Evolutionary conservation across 495 filamentous ascomycete genomes (phyloP), one percentile per base, ranked within the genome.

Genomic region (Pyrenula massariospora): DNA sequence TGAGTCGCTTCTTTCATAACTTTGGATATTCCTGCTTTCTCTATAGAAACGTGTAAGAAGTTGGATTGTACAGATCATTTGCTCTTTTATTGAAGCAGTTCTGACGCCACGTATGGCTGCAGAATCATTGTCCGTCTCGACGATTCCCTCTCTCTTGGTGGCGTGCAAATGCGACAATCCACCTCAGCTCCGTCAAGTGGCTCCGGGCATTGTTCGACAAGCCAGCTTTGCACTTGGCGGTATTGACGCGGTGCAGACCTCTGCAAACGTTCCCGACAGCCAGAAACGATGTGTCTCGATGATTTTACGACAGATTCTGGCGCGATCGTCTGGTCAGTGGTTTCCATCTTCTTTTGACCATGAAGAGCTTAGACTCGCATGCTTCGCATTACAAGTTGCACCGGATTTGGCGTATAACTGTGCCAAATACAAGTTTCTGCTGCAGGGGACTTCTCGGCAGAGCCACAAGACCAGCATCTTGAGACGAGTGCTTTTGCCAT

Each of bases 101-200:
- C 15, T 48, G 55, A 47, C 53, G 50, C 56, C 55, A 48, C 20
- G 25, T 62, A 48, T 56, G 25, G 22, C 12, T 59, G 63, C 64
- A 95, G 90, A 85, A 68, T 83, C 79, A 10, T 75, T 93, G 58
- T 73, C 76, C 54, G 83, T 82, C 58, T 79, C 83, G 15, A 72
- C 76, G 21, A 69, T 93, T 22, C 89, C 90, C 8, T 83, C 83
- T 57, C 71, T 90, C 49, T 77, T 94, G 51, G 89, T 92, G 31
- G 84, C 88, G 54, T 89, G 84, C 60, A 95, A 94, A 75, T 92
- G 86, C 72, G 90, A 94, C 64, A 77, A 78, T 25, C 82, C 82
- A 21, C 77, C 80, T 24, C 76, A 72, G 42, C 63, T 71, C 10
- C 78, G 83, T 22, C 74, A 85, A 58, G 68, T 87, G 48, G 76